Evolutionary conservation across 2,329 filamentous ascomycete genomes (phyloP).

Genomic region (Aureobasidium sp.): DNA sequence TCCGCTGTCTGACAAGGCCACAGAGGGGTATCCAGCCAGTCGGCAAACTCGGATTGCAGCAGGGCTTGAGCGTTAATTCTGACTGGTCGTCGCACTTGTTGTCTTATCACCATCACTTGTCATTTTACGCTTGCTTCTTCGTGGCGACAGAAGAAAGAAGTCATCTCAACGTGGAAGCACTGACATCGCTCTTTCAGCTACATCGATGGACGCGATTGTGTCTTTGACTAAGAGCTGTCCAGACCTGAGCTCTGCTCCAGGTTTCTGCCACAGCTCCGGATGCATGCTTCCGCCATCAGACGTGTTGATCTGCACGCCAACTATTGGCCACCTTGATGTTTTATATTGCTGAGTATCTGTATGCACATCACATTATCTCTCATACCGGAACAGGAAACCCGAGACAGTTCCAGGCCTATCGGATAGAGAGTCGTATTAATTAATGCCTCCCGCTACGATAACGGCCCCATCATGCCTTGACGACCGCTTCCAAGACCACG

Average conservation of each 20-base stretch:
- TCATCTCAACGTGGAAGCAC: too few relatives aligned
- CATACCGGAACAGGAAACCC: not conserved
- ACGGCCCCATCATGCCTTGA: not conserved
- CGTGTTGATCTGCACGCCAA: not conserved
- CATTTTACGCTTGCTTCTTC: not conserved
- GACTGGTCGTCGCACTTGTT: not conserved
- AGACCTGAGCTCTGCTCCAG: not conserved
- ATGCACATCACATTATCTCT: not conserved
- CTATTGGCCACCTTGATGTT: not conserved
- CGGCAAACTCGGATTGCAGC: not conserved
- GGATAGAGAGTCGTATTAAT: not conserved
- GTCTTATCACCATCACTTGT: not conserved
- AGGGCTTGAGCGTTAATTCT: not conserved
- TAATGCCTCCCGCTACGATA: not conserved
- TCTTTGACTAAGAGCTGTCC: too few relatives aligned
- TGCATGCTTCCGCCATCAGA: not conserved
- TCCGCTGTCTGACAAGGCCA: not conserved
- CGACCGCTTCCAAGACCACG: not conserved
- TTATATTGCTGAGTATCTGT: not conserved
- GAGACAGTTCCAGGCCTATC: too few relatives aligned
- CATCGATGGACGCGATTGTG: too few relatives aligned
- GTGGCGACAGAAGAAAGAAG: not conserved
- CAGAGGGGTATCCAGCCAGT: not conserved
- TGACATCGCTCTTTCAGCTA: too few relatives aligned
- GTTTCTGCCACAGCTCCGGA: not conserved